Percentiles rank a stretch among this genome's conserved stretches.
These are phyloP conservation scores for Cryptosporidium canis DNA, from an alignment of 169 alveolate species.

Conservation along the genomic window DNA sequence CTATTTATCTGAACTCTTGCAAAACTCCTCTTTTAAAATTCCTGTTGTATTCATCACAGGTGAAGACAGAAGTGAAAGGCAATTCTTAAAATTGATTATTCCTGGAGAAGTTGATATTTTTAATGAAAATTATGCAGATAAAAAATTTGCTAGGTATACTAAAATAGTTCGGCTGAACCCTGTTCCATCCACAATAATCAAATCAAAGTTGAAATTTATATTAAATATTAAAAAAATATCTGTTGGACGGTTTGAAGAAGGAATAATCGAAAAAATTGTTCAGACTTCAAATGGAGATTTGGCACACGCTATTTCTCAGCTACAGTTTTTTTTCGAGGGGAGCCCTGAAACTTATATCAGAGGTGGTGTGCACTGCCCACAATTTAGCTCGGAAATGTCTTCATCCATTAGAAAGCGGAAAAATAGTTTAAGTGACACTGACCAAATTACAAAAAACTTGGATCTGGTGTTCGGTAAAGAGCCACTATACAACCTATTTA, in stretches of 20 bases:
- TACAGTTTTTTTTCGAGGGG: conserved; percentile 16
- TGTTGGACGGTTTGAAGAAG: neutral
- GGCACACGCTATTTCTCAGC: conserved; percentile 33
- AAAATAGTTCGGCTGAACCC: conserved; percentile 41
- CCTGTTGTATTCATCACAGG: conserved; percentile 45
- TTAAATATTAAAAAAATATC: neutral
- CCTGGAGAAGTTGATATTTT: conserved; percentile 37
- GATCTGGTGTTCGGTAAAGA: conserved; percentile 22
- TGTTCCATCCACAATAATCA: conserved; percentile 23
- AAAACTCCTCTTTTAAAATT: neutral
- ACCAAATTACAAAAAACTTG: neutral
- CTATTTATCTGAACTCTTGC: neutral
- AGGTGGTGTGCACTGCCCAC: neutral
- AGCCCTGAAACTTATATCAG: neutral
- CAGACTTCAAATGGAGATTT: conserved; percentile 49
- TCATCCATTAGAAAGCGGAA: neutral
- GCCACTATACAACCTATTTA: conserved; percentile 27
- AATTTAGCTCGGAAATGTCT: neutral
- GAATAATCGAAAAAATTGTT: conserved; percentile 5
- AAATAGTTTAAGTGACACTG: neutral
- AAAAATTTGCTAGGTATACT: neutral
- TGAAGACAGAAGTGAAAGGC: conserved; percentile 17
- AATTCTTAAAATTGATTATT: conserved; percentile 20
- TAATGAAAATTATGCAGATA: neutral
- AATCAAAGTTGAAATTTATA: neutral